A percentile compares a stretch with the other conserved stretches of the same genome.
These are phyloP conservation scores for Diaporthe batatas DNA, from an alignment of 2,329 filamentous ascomycete species.

Conservation along the genomic window DNA sequence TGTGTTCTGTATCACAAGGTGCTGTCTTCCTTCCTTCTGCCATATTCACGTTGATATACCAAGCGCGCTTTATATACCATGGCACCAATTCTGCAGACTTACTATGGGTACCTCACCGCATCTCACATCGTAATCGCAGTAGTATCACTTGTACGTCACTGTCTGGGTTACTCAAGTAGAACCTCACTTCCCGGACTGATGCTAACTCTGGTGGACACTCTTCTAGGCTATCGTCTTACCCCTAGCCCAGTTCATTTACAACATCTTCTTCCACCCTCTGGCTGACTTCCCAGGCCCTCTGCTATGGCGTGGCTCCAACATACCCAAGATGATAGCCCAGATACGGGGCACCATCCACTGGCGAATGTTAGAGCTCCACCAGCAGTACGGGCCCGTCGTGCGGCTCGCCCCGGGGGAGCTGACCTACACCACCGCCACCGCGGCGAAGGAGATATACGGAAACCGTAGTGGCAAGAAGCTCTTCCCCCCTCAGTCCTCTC, in stretches of 20 bases:
- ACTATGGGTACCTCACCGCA: slow-evolving; percentile 13
- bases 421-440: slow-evolving; percentile 39
- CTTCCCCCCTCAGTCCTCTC: slow-evolving; percentile 41
- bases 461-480: slow-evolving; percentile 36
- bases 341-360: slow-evolving; percentile 39
- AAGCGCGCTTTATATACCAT: not conserved
- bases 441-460: slow-evolving; percentile 40
- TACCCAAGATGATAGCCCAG: slow-evolving; percentile 42
- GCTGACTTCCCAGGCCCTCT: slow-evolving; percentile 39
- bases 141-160: not conserved
- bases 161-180: not conserved
- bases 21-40: not conserved
- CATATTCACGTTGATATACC: not conserved
- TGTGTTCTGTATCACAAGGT: not conserved
- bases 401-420: slow-evolving; percentile 42
- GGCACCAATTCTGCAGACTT: slow-evolving; percentile 26
- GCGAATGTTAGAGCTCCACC: slow-evolving; percentile 40
- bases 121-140: not conserved
- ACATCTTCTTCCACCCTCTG: slow-evolving; percentile 41
- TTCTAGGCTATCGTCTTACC: slow-evolving; percentile 11
- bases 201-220: not conserved
- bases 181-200: too few species aligned
- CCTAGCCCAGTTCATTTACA: slow-evolving; percentile 39
- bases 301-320: slow-evolving; percentile 39
- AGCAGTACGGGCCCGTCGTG: slow-evolving; percentile 41